Evolutionary conservation across 2,329 filamentous ascomycete genomes (phyloP).

Genomic region (Colletotrichum tamarilloi): DNA sequence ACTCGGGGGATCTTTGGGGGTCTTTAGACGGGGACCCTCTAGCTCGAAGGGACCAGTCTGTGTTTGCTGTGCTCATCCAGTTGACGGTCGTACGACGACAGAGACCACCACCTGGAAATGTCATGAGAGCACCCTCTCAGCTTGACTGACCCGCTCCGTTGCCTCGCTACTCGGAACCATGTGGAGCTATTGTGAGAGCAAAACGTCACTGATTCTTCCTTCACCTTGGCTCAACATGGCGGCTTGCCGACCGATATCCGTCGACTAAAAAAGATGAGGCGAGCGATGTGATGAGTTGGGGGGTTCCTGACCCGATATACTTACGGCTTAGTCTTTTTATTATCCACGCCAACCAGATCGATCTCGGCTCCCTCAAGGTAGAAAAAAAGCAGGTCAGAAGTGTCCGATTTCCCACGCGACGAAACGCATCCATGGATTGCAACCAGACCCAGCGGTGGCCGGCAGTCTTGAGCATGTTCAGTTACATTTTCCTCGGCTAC

Average conservation of each 20-base stretch:
- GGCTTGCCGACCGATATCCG: background rate
- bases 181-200: slow-evolving; percentile 11
- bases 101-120: background rate
- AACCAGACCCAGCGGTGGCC: background rate
- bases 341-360: background rate
- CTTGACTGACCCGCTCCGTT: background rate
- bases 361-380: background rate
- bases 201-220: background rate
- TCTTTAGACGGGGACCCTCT: background rate
- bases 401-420: background rate
- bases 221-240: background rate
- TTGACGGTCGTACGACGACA: slow-evolving; percentile 12
- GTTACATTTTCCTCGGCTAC: background rate
- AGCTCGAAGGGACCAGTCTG: background rate
- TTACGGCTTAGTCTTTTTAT: background rate
- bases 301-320: background rate
- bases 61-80: background rate
- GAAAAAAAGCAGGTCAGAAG: background rate
- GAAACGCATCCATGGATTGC: background rate
- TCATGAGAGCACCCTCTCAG: slow-evolving; percentile 10
- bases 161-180: background rate
- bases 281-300: slow-evolving; percentile 9
- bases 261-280: background rate
- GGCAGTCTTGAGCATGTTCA: background rate
- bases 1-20: slow-evolving; percentile 5